Base-by-base conservation (phyloP, 2,329 filamentous ascomycete genomes). In the Cryphonectria naterciae region DNA sequence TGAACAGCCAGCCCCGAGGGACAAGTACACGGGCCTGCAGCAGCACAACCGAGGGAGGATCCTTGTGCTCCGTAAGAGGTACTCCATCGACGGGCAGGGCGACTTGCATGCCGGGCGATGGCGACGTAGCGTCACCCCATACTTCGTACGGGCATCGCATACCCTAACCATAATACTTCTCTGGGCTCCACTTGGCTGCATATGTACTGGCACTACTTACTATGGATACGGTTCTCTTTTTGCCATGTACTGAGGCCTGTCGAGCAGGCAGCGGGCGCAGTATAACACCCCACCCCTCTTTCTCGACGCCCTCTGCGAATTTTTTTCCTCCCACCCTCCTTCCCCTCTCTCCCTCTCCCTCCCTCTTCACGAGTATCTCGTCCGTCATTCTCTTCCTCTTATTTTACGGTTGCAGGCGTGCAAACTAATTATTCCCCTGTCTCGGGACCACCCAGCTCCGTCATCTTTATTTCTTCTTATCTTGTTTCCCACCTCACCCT, bases 361-460 rank as follows among this genome's bases (percentile, higher is more conserved):
- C 79, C 80, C 79, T 85, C 84, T 80, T 85, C 84, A 88, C 86
- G 86, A 88, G 81, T 82, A 82, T 83, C 80, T 85, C 85, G 85
- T 88, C 85, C 83, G 81, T 81, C 83, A 78, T 86, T 86, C 83
- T 85, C 85, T 87, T 86, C 84, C 86, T 84, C 81, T 83, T 80
- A 84, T 83, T 83, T 85, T 83, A 82, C 83, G 85, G 85, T 83
- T 85, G 84, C 84, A 85, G 87, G 88, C 84, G 89, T 87, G 85
- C 84, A 85, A 85, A 85, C 84, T 86, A 86, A 84, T 85, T 83
- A 66, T 65, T 62, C 84, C 84, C 84, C 79, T 80, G 60, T 83
- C 78, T 81, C 85, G 83, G 85, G 87, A 86, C 83, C 84, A 84
- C 85, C 85, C 83, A 82, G 81, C 81, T 83, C 83, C 82, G 79